These are phyloP conservation scores for Diaporthe citri DNA, from an alignment of 2,329 filamentous ascomycete genomes.

Conservation along the genomic window DNA sequence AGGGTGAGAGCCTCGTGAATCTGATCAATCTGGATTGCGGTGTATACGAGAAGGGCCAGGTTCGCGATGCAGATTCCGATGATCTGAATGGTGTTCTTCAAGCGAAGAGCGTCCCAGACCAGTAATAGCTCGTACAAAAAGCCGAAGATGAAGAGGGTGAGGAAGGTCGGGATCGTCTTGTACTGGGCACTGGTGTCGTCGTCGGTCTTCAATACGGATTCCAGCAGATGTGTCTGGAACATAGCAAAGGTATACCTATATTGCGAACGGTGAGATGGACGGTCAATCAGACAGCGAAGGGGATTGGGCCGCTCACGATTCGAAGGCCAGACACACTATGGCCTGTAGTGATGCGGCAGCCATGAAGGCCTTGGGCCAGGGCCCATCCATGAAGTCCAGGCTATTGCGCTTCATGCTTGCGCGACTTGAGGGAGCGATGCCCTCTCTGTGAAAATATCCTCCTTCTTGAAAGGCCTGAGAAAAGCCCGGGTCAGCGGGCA, in stretches of 20 bases:
- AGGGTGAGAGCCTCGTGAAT: conserved; percentile 78
- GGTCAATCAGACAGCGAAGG: conserved; percentile 28
- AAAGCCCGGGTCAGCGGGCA: conserved; percentile 53
- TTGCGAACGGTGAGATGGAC: conserved; percentile 39
- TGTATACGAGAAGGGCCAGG: conserved; percentile 90
- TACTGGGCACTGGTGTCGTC: conserved; percentile 63
- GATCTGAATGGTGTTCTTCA: conserved; percentile 98
- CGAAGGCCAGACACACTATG: conserved; percentile 82
- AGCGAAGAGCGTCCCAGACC: conserved; percentile 90
- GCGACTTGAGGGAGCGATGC: conserved; percentile 50
- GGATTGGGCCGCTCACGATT: conserved; percentile 74
- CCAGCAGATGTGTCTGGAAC: conserved; percentile 76
- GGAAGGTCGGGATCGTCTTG: conserved; percentile 90
- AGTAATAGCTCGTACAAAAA: conserved; percentile 93
- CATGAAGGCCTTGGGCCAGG: conserved; percentile 92
- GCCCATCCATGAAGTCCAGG: conserved; percentile 84
- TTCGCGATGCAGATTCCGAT: conserved; percentile 97
- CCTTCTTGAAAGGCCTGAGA: conserved; percentile 45
- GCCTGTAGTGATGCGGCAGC: conserved; percentile 81
- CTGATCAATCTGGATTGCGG: conserved; percentile 92
- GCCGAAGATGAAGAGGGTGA: conserved; percentile 96
- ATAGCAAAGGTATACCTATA: conserved; percentile 87
- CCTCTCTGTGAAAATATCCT: conserved; percentile 51
- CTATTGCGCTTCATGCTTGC: conserved; percentile 55
- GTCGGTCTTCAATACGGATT: conserved; percentile 54